Percentiles rank a stretch among this genome's conserved stretches.
phyloP scores from a whole-genome alignment of 1,139 yeast species.

The Geotrichum macrosporum region DNA sequence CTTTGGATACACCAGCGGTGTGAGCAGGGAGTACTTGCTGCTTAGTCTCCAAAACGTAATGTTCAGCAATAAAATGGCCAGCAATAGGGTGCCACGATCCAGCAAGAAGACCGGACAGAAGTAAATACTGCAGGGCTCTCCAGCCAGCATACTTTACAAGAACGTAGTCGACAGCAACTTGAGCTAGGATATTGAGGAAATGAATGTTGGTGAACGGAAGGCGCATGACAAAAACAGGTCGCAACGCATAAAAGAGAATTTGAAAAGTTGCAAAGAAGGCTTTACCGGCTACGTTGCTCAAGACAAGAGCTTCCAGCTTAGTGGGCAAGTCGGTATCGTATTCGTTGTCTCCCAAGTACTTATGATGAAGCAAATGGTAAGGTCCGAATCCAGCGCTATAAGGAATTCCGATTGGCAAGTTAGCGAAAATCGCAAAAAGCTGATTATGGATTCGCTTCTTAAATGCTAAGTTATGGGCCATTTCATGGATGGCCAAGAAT shows the following conservation, averaged over 20 bases:
- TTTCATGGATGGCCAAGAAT: conserved; percentile 83
- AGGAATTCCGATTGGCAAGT: conserved; percentile 85
- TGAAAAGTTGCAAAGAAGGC: conserved; percentile 89
- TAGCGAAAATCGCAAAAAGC: conserved; percentile 69
- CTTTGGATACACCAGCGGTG: conserved; percentile 17
- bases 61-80: conserved; percentile 93
- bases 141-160: conserved; percentile 60
- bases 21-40: conserved; percentile 24
- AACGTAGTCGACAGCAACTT: conserved; percentile 53
- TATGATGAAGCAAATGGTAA: conserved; percentile 87
- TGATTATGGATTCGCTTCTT: conserved; percentile 73
- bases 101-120: conserved; percentile 77
- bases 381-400: conserved; percentile 89
- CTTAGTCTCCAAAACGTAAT: conserved; percentile 55
- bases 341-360: conserved; percentile 79
- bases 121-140: conserved; percentile 60
- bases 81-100: conserved; percentile 93
- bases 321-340: conserved; percentile 90
- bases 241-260: conserved; percentile 77
- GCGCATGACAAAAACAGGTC: conserved; percentile 82
- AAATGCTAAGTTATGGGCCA: conserved; percentile 82
- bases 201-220: conserved; percentile 73
- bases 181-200: conserved; percentile 60
- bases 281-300: conserved; percentile 77
- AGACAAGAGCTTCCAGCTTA: conserved; percentile 61